Conservation (phyloP, 345 rosid species). For the Corchorus capsularis region DNA sequence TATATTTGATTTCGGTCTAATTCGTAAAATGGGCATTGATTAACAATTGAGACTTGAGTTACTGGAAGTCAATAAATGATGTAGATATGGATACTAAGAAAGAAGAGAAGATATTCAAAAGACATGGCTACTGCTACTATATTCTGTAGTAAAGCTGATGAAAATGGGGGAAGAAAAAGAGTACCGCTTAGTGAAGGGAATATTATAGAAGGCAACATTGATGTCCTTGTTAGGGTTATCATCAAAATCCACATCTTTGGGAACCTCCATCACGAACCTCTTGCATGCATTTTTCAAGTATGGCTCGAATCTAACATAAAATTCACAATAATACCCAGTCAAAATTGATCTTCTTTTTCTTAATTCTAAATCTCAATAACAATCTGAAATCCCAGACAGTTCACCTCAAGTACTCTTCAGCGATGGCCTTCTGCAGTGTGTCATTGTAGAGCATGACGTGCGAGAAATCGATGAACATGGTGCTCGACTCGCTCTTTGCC, state of each 20-base stretch:
- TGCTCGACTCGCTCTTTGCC: constrained; percentile 66
- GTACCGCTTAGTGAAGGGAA: constrained; percentile 81
- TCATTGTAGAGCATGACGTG: constrained; percentile 84
- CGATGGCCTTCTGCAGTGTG: constrained; percentile 75
- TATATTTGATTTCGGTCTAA: background rate
- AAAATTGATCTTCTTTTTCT: background rate
- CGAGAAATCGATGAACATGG: constrained; percentile 87
- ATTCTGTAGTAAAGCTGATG: background rate
- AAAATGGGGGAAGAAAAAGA: background rate
- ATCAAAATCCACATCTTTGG: constrained; percentile 53
- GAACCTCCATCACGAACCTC: constrained; percentile 83
- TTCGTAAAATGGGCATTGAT: background rate
- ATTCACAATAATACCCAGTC: background rate
- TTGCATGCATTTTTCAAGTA: constrained; percentile 89
- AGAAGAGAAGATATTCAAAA: background rate
- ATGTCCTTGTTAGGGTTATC: constrained; percentile 87
- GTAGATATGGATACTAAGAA: background rate
- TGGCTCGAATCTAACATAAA: constrained; percentile 62
- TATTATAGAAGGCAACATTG: constrained; percentile 80
- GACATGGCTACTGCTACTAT: background rate
- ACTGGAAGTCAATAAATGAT: background rate
- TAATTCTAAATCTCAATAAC: too few species aligned
- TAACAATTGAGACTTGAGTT: background rate
- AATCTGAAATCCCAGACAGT: background rate
- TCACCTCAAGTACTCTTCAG: constrained; percentile 82